Base-by-base conservation (phyloP, 78 protist genomes). In the Monosiga brevicollis region DNA sequence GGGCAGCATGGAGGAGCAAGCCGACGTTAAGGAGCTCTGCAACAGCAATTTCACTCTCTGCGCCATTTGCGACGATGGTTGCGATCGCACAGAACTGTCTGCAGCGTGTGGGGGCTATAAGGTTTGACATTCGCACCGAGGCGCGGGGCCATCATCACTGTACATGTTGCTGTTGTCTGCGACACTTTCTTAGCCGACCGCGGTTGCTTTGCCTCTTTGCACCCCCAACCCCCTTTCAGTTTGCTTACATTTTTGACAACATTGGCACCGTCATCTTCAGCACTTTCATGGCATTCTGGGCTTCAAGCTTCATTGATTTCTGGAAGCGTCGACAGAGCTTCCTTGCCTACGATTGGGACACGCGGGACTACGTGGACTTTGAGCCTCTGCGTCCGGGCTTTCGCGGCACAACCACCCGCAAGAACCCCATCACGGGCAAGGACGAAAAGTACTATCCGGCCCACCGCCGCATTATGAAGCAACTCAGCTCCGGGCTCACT, bases 291-390 rank as follows among this genome's bases (percentile, higher is more conserved):
- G 40, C 73, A 1, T 38, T 77, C 26, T 77, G 81, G 81, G 87
- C 83, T 0, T 49, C 88, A 0, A 26, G 39, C 76, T 75, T 88
- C 49, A 25, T 42, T 2, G 91, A 90, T 41, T 39, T 42, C 37
- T 90, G 93, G 93, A 79, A 81, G 86, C 73, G 87, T 23, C 43
- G 35, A 22, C 62, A 15, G 62, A 20, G 29, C 6, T 49, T 49
- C 15, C 74, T 70, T 9, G 35, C 36, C 35, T 24, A 34, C 1
- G 23, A 1, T 15, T 34, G 35, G 35, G 35, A 2, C 39, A 23
- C 35, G 39, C 40, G 2, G 32, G 34, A 73, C 35, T 34, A 3
- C 11, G 35, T 23, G 41, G 76, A 24, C 20, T 15, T 1, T 23
- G 82, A 78, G 38, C 20, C 0, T 0, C 36, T 0, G 39, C 82